phyloP scores from a whole-genome alignment of 352 stramenopile species.

The Phytophthora sp. region DNA sequence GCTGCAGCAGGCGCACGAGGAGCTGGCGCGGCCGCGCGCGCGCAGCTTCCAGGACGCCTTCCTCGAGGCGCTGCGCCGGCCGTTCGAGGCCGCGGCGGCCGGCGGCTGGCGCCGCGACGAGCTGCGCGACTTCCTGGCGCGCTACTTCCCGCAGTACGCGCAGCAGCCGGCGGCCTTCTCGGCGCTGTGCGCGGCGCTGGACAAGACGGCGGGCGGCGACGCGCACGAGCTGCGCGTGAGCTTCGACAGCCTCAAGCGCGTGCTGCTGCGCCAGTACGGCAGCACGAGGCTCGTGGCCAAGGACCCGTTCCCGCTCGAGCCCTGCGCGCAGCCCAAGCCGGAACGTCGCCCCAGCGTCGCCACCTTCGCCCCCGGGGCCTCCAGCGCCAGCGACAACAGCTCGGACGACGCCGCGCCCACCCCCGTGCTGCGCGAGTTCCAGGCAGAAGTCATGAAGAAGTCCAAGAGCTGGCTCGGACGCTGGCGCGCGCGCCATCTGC shows the following conservation, averaged over 20 bases:
- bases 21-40: slow-evolving; percentile 15
- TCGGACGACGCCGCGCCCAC: slow-evolving; percentile 6
- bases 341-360: slow-evolving; percentile 23
- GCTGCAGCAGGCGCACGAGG: slow-evolving; percentile 27
- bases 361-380: slow-evolving; percentile 7
- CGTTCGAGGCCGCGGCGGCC: slow-evolving; percentile 24
- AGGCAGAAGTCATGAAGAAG: slow-evolving; percentile 65
- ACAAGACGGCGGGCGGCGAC: not conserved
- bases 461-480: slow-evolving; percentile 70
- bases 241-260: slow-evolving; percentile 48
- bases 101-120: slow-evolving; percentile 27
- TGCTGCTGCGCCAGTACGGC: slow-evolving; percentile 41
- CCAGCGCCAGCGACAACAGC: slow-evolving; percentile 8
- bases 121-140: slow-evolving; percentile 37
- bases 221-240: slow-evolving; percentile 13
- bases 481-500: slow-evolving; percentile 52
- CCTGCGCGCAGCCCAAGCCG: slow-evolving; percentile 20
- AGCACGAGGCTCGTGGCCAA: slow-evolving; percentile 43
- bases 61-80: slow-evolving; percentile 35
- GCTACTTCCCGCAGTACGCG: slow-evolving; percentile 47
- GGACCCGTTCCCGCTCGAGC: slow-evolving; percentile 43
- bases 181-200: slow-evolving; percentile 26
- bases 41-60: slow-evolving; percentile 50
- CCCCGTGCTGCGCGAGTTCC: slow-evolving; percentile 48
- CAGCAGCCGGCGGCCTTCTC: slow-evolving; percentile 29